A percentile compares a stretch with the other conserved stretches of the same genome.
phyloP scores from a whole-genome alignment of 495 filamentous ascomycete genomes.

The Penicillium canescens region DNA sequence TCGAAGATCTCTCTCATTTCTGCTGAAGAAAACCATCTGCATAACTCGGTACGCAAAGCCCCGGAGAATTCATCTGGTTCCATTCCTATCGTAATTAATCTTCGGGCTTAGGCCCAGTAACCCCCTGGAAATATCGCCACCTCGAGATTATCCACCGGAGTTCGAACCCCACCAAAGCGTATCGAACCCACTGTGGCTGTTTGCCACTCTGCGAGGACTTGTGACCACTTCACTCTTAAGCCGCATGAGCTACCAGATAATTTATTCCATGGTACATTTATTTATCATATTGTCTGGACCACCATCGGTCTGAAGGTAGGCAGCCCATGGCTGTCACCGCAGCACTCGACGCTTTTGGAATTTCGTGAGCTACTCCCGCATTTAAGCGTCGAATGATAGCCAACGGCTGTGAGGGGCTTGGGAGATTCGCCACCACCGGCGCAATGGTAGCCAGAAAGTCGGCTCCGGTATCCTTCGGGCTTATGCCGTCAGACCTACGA shows the following conservation, averaged over 20 bases:
- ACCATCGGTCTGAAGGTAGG: not conserved
- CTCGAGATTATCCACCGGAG: slow-evolving; percentile 15
- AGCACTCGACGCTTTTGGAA: no score
- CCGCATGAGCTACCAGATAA: no score
- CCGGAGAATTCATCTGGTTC: slow-evolving; percentile 4
- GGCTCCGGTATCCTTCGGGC: no score
- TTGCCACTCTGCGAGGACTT: not conserved
- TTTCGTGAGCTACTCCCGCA: not conserved
- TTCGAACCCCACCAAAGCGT: not conserved
- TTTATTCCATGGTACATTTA: no score
- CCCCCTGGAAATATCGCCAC: slow-evolving; percentile 2
- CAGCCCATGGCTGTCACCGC: no score
- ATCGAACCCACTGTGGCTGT: slow-evolving; percentile 20
- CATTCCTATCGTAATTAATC: not conserved
- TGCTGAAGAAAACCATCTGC: slow-evolving; percentile 20
- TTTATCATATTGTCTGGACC: not conserved
- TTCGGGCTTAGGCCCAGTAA: no score
- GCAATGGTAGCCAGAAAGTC: not conserved
- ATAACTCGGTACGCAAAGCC: slow-evolving; percentile 9
- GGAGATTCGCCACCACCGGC: slow-evolving; percentile 16
- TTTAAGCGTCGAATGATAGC: not conserved
- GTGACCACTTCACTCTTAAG: not conserved
- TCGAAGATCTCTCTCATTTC: not conserved
- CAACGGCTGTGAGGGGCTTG: not conserved
- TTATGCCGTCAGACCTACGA: no score